A percentile compares a stretch with the other conserved stretches of the same genome.
Conservation (phyloP, 1,139 yeast genomes). For the Kodamaea ohmeri region DNA sequence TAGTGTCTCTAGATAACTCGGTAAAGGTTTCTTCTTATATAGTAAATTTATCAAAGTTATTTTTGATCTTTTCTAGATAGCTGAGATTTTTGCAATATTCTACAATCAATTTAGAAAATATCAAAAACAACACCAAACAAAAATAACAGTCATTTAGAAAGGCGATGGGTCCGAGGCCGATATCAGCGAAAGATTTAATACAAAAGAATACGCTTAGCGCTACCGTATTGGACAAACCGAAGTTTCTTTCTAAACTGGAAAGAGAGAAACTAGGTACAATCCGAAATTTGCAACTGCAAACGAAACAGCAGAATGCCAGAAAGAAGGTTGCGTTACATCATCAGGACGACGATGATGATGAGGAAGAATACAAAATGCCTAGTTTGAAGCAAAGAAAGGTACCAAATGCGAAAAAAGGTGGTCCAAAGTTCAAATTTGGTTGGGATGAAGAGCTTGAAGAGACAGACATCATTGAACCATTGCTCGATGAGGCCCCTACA, state of each 20-base stretch:
- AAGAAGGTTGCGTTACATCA: background rate
- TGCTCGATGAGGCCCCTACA: conserved; percentile 25
- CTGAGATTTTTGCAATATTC: too few relatives aligned
- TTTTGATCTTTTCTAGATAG: too few relatives aligned
- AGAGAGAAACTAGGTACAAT: conserved; percentile 33
- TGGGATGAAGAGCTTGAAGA: conserved; percentile 68
- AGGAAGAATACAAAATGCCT: background rate
- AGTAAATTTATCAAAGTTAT: too few relatives aligned
- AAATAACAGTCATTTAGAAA: too few relatives aligned
- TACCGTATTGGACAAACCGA: conserved; percentile 28
- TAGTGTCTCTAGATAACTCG: too few relatives aligned
- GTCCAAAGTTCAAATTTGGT: conserved; percentile 54
- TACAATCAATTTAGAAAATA: too few relatives aligned
- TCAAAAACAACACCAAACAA: too few relatives aligned
- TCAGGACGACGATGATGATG: background rate
- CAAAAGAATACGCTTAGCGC: conserved; percentile 18
- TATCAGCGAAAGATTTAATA: conserved; percentile 46
- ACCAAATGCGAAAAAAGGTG: conserved; percentile 19
- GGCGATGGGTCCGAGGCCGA: conserved; percentile 27
- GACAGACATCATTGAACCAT: conserved; percentile 48
- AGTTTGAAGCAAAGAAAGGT: conserved; percentile 7
- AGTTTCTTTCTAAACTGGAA: conserved; percentile 48
- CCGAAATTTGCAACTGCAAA: conserved; percentile 6
- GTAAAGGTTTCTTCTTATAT: too few relatives aligned
- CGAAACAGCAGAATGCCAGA: conserved; percentile 1